Evolutionary conservation across 805 yeast genomes (phyloP).

Genomic region (Metschnikowia peoriensis): DNA sequence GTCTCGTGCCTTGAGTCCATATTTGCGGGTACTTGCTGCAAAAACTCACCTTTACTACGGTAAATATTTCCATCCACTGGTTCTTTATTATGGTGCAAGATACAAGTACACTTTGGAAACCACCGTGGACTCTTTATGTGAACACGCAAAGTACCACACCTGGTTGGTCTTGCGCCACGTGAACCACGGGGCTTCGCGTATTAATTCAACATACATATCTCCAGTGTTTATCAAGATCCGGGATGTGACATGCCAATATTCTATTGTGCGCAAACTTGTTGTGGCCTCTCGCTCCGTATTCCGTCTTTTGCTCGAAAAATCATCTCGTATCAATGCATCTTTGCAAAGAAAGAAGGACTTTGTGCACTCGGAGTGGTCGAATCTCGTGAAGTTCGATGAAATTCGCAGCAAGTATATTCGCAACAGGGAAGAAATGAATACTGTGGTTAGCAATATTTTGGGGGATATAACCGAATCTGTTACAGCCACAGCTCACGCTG

Average conservation of each 20-base stretch:
- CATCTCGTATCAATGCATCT: slow-evolving; percentile 5
- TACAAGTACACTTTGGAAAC: slow-evolving; percentile 11
- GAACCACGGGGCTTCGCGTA: background rate
- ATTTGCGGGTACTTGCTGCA: background rate
- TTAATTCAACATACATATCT: background rate
- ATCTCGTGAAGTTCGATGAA: slow-evolving; percentile 6
- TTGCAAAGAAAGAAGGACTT: slow-evolving; percentile 17
- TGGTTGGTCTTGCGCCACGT: slow-evolving; percentile 3
- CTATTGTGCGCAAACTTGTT: background rate
- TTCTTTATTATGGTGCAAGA: slow-evolving; percentile 11
- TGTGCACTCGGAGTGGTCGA: slow-evolving; percentile 11
- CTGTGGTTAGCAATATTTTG: slow-evolving; percentile 8
- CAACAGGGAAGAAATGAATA: slow-evolving; percentile 3
- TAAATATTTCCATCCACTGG: slow-evolving; percentile 10
- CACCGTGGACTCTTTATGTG: slow-evolving; percentile 5
- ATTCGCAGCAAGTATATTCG: background rate
- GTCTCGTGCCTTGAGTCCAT: background rate
- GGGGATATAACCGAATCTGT: slow-evolving; percentile 6
- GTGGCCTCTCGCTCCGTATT: background rate
- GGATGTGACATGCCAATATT: background rate
- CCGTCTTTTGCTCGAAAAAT: slow-evolving; percentile 8
- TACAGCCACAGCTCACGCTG: background rate
- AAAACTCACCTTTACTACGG: slow-evolving; percentile 1
- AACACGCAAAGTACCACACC: background rate
- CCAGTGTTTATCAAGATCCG: background rate